Base-by-base conservation (phyloP, 1,139 yeast genomes). In the Candida neerlandica region DNA sequence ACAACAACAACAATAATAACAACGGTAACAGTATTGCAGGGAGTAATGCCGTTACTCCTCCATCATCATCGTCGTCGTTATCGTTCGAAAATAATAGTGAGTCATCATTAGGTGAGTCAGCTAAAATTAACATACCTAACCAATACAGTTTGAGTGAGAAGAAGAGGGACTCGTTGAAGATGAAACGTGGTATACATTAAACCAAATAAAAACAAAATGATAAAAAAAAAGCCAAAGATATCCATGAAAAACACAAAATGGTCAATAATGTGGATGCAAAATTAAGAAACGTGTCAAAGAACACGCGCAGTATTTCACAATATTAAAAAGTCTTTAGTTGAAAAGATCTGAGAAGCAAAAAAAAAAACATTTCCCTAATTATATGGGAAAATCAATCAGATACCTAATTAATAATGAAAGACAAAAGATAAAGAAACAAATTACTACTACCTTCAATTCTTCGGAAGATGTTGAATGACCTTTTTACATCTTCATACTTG, bases 181-280 rank as follows among this genome's bases (percentile, higher is more conserved):
- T 76, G 64, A 76, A 76, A 57, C 66, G 81, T 61, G 81, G 81
- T 33, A 76, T 76, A 33, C 78, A 69, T 56, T 76, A 61, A 58
- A 23, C 5, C 11, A n/a, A n/a, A 19, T n/a, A n/a, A n/a, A n/a
- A n/a, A n/a, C n/a, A n/a, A n/a, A n/a, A n/a, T n/a, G n/a, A 37
- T 3, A 19, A 37, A 12, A 12, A 19, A 7, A 12, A n/a, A 23
- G 9, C 11, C 29, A n/a, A 15, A n/a, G 1, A 6, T 23, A n/a
- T 23, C 5, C 2, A 2, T 23, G 27, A 30, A 30, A 30, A 2
- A n/a, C 5, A 7, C 9, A 30, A 30, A 12, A 30, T 5, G 15
- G 11, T 3, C 11, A 5, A 30, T 10, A 30, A 10, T 30, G 15
- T 23, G 27, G 33, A 30, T 30, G 33, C 15, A 16, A 35, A 35